Percentiles rank a stretch among this genome's conserved stretches.
Evolutionary conservation across 441 rosid genomes (phyloP).

Genomic region (Kokia cookei): DNA sequence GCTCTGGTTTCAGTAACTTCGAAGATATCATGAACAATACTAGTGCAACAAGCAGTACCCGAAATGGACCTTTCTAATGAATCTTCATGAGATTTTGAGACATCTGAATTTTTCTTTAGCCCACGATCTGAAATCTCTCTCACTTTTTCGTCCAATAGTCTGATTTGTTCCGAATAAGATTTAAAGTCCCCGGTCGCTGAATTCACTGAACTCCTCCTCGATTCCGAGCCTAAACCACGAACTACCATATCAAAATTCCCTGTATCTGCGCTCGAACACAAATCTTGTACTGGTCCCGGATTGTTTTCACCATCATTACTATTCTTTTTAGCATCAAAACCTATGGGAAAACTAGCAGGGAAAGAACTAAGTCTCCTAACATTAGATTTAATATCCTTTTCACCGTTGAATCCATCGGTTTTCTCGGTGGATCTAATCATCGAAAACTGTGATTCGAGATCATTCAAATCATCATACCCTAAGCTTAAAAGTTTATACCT

Average conservation of each 20-base stretch:
- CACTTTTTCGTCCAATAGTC: slow-evolving; percentile 27
- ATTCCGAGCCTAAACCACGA: slow-evolving; percentile 4
- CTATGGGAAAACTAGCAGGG: slow-evolving; percentile 21
- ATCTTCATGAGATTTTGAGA: slow-evolving; percentile 16
- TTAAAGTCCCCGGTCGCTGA: slow-evolving; percentile 16
- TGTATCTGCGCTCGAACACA: neutral
- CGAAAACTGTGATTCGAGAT: slow-evolving; percentile 20
- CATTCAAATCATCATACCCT: slow-evolving; percentile 52
- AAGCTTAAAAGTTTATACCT: slow-evolving; percentile 59
- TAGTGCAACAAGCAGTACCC: slow-evolving; percentile 20
- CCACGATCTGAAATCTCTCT: slow-evolving; percentile 36
- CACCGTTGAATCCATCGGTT: slow-evolving; percentile 21
- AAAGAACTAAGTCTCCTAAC: slow-evolving; percentile 32
- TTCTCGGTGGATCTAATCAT: slow-evolving; percentile 38
- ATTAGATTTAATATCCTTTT: slow-evolving; percentile 11
- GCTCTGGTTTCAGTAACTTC: slow-evolving; percentile 35
- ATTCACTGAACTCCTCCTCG: slow-evolving; percentile 15
- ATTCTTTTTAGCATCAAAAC: slow-evolving; percentile 11
- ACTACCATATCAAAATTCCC: slow-evolving; percentile 5
- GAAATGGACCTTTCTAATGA: slow-evolving; percentile 4
- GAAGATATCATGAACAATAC: slow-evolving; percentile 45
- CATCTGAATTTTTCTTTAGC: slow-evolving; percentile 19
- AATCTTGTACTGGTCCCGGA: neutral
- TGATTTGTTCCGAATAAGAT: slow-evolving; percentile 44
- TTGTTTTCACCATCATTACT: slow-evolving; percentile 14